These are phyloP conservation scores for Pachysandra terminalis DNA, from an alignment of 164 flowering plant species.

Conservation along the genomic window DNA sequence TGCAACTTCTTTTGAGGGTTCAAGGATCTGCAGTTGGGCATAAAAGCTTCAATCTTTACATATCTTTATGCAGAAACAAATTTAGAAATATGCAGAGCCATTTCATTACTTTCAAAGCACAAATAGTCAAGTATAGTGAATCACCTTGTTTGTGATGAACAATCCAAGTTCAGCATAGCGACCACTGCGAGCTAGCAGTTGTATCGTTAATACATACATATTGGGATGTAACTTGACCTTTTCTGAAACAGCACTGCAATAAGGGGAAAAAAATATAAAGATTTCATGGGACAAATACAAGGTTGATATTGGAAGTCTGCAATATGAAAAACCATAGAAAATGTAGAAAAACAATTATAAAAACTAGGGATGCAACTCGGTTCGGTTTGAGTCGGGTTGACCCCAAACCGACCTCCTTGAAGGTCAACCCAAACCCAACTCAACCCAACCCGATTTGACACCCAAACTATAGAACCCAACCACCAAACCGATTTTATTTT, in stretches of 20 bases:
- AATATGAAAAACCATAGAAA: no score
- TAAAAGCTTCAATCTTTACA: no score
- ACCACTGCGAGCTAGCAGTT: constrained; percentile 71
- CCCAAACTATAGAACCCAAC: no score
- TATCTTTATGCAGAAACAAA: no score
- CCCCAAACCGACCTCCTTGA: no score
- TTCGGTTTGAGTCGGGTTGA: no score
- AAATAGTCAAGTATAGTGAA: neutral
- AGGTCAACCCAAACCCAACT: no score
- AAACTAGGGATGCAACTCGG: no score
- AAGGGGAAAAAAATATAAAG: constrained; percentile 5
- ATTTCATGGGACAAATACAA: neutral
- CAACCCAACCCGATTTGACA: no score
- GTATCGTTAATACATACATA: constrained; percentile 66
- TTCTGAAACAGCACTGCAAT: constrained; percentile 62
- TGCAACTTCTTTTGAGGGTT: constrained; percentile 96
- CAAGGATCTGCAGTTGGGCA: constrained; percentile 61
- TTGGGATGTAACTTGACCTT: constrained; percentile 70
- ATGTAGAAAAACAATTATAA: no score
- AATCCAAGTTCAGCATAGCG: constrained; percentile 71
- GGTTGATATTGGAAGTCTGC: neutral
- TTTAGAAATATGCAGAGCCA: neutral
- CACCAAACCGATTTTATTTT: no score
- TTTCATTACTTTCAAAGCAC: neutral
- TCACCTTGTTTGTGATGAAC: constrained; percentile 79